Evolutionary conservation across 805 yeast genomes (phyloP).

Genomic region (Metschnikowia proteae): DNA sequence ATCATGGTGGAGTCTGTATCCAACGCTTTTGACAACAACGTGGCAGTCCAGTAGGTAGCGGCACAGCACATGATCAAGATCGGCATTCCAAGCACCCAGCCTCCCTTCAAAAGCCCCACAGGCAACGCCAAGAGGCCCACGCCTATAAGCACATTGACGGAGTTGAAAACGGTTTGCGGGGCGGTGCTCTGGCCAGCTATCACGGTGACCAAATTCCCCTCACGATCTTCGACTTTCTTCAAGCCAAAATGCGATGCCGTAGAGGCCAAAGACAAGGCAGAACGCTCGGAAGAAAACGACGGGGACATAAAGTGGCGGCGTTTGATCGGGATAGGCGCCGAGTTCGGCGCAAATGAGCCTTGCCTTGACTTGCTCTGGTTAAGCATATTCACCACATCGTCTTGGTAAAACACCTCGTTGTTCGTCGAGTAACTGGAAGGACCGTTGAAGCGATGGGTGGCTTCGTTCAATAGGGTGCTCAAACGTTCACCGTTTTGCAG

Average conservation of each 20-base stretch:
- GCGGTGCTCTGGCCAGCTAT: conserved; percentile 79
- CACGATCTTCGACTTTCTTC: conserved; percentile 62
- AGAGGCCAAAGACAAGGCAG: conserved; percentile 32
- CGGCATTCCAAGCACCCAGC: conserved; percentile 62
- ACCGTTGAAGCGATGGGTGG: conserved; percentile 7
- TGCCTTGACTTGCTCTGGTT: conserved; percentile 28
- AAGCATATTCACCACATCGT: conserved; percentile 30
- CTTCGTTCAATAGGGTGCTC: conserved; percentile 44
- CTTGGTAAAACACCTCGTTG: conserved; percentile 39
- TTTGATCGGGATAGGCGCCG: conserved; percentile 22
- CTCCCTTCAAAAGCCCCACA: conserved; percentile 59
- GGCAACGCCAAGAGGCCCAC: conserved; percentile 67
- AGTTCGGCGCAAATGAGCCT: conserved; percentile 18
- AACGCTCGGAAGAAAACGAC: conserved; percentile 43
- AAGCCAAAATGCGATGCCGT: conserved; percentile 51
- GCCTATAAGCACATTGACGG: conserved; percentile 64
- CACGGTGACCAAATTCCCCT: conserved; percentile 68
- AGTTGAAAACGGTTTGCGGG: conserved; percentile 65
- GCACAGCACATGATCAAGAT: conserved; percentile 58
- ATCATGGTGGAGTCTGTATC: conserved; percentile 28
- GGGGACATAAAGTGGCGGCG: conserved; percentile 34
- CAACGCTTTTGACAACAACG: conserved; percentile 40
- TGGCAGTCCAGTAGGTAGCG: conserved; percentile 75
- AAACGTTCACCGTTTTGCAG: conserved; percentile 59
- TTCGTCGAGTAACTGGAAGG: conserved; percentile 12